Base-by-base conservation (phyloP, 106 monocot species). In the Vanilla planifolia region DNA sequence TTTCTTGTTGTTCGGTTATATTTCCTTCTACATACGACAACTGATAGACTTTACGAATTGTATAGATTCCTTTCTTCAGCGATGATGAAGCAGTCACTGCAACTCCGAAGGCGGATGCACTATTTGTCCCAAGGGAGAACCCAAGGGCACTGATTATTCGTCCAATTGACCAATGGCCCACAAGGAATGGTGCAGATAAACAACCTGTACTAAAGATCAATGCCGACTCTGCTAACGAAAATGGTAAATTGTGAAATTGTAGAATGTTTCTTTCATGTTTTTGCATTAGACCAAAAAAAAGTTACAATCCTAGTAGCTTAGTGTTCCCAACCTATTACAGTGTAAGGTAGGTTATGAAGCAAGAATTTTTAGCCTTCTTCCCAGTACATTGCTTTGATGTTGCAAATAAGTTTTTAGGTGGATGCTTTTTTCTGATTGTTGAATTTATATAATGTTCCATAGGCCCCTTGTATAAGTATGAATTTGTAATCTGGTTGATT, bases 81-180 rank as follows among this genome's bases (percentile, higher is more conserved):
- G 87, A 79, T 62, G 90, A 91, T 27, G 96, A 96, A 68, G 73
- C 77, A 65, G 48, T 64, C 15, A 47, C 81, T 25, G 64, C 77
- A 61, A 76, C 77, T 46, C 96, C 96, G 11, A 96, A 96, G 56
- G 96, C 90, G 11, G 96, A 96, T 81, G 96, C 96, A 21, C 69
- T 87, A 71, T 79, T 87, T 63, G 82, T 87, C 62, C 96, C 86
- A 15, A 84, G 96, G 55, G 96, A 90, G 70, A 96, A 96, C 65
- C 96, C 96, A 14, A 87, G 90, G 53, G 59, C 84, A 52, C 45
- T 96, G 47, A 65, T 96, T 67, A 73, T 96, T 67, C 80, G 75
- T 71, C 87, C 90, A 29, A 79, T 84, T 61, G 96, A 96, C 30
- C 83, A 90, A 60, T 82, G 83, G 95, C 76, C 96, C 28, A 34